These are phyloP conservation scores for Pseudoneurospora amorphoporcata DNA, from an alignment of 495 filamentous ascomycete species.

Conservation along the genomic window DNA sequence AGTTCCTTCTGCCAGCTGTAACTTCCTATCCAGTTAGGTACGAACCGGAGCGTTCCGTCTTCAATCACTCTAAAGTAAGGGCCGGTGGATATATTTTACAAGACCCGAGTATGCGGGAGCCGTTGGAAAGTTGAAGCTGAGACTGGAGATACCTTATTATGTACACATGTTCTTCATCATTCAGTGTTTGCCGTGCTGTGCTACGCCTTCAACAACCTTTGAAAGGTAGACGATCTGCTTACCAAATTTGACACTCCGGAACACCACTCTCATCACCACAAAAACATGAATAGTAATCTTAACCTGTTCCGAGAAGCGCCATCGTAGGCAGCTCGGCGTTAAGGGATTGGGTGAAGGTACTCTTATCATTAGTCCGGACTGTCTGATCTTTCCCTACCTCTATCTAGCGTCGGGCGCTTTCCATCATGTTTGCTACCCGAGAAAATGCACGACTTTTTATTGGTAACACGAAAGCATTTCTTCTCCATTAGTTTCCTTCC, in stretches of 20 bases:
- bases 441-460: neutral
- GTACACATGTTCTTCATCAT: no score
- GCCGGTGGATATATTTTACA: no score
- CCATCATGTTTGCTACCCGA: neutral
- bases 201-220: no score
- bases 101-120: no score
- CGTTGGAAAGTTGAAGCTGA: no score
- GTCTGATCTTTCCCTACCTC: neutral
- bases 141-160: no score
- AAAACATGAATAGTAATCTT: neutral
- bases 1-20: no score
- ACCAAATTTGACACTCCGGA: neutral
- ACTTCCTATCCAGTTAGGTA: no score
- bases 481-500: neutral
- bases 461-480: neutral
- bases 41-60: no score
- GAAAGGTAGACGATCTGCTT: neutral
- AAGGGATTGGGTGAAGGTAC: neutral
- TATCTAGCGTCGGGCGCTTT: neutral
- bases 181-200: no score
- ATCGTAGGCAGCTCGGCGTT: neutral
- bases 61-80: no score
- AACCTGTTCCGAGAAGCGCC: neutral
- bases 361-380: neutral
- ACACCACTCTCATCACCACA: neutral